Conservation (phyloP, 495 filamentous ascomycete species). For the Penicillium cataractarum region DNA sequence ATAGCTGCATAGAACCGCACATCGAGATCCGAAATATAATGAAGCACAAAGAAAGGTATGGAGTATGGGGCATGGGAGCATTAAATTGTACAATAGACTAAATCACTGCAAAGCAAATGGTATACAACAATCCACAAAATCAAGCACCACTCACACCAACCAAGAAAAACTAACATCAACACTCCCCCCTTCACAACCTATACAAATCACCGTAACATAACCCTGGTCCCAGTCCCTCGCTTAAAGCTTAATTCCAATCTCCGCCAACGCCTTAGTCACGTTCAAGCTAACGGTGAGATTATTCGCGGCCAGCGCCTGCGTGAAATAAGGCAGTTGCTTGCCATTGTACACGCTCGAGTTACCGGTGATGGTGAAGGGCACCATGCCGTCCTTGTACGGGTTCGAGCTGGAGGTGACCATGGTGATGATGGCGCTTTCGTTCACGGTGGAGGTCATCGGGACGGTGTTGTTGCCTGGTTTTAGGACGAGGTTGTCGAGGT, state of each 20-base stretch:
- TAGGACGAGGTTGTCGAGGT: conserved; percentile 60
- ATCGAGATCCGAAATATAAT: not conserved
- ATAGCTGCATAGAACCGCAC: not conserved
- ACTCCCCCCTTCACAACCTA: no score
- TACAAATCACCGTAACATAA: no score
- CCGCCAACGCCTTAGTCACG: conserved; percentile 40
- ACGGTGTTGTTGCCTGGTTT: conserved; percentile 63
- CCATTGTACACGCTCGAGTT: conserved; percentile 61
- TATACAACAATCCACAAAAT: conserved; percentile 1
- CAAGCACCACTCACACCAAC: not conserved
- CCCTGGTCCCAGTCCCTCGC: not conserved
- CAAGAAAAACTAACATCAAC: not conserved
- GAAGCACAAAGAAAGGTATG: not conserved
- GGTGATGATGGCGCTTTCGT: conserved; percentile 51
- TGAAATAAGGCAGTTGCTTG: conserved; percentile 64
- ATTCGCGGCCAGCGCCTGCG: conserved; percentile 48
- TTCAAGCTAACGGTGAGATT: conserved; percentile 47
- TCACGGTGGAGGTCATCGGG: conserved; percentile 56
- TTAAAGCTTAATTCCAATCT: conserved; percentile 5
- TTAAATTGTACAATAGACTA: conserved; percentile 6
- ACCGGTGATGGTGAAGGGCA: conserved; percentile 63
- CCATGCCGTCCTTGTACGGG: conserved; percentile 55
- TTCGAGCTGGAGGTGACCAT: conserved; percentile 37
- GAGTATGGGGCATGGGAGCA: not conserved
- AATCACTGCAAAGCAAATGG: not conserved